phyloP scores from a whole-genome alignment of 495 filamentous ascomycete genomes.

The Gamarada debralockiae region DNA sequence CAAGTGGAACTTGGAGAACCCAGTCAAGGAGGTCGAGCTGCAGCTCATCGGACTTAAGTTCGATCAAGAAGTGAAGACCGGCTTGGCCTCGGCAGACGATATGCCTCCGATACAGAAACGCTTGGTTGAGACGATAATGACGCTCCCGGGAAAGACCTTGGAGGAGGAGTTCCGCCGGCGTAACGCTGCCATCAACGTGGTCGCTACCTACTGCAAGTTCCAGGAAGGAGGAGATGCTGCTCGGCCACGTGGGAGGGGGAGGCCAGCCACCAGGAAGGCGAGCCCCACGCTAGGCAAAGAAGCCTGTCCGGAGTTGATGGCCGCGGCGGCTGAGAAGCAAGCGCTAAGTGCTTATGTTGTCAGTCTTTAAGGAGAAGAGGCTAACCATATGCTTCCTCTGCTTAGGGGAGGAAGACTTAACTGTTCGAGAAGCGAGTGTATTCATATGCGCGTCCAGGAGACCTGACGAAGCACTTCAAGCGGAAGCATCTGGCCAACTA shows the following conservation, averaged over 20 bases:
- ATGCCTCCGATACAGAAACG: slow-evolving; percentile 26
- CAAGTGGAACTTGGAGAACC: slow-evolving; percentile 9
- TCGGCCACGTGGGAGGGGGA: slow-evolving; percentile 23
- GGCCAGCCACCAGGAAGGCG: slow-evolving; percentile 18
- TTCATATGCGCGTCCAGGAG: slow-evolving; percentile 28
- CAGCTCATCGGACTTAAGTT: slow-evolving; percentile 25
- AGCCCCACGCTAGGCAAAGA: slow-evolving; percentile 14
- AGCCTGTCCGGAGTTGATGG: slow-evolving; percentile 13
- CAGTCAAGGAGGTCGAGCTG: slow-evolving; percentile 27
- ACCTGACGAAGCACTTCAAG: slow-evolving; percentile 42
- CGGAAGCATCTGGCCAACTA: slow-evolving; percentile 34
- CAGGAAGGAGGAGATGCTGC: slow-evolving; percentile 28
- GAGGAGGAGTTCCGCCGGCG: slow-evolving; percentile 30
- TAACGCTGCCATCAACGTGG: slow-evolving; percentile 31
- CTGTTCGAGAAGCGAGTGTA: slow-evolving; percentile 27
- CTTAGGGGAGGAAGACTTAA: slow-evolving; percentile 30
- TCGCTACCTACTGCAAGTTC: slow-evolving; percentile 32
- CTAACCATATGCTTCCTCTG: slow-evolving; percentile 37
- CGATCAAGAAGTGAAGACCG: slow-evolving; percentile 22
- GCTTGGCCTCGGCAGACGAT: slow-evolving; percentile 6
- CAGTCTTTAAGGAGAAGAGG: slow-evolving; percentile 29
- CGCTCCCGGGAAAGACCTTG: slow-evolving; percentile 28
- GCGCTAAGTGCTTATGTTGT: slow-evolving; percentile 28
- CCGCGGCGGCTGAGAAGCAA: slow-evolving; percentile 23
- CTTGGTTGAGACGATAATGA: slow-evolving; percentile 30